Evolutionary conservation across 164 flowering plant genomes (phyloP).

Genomic region (Chimonanthus praecox): DNA sequence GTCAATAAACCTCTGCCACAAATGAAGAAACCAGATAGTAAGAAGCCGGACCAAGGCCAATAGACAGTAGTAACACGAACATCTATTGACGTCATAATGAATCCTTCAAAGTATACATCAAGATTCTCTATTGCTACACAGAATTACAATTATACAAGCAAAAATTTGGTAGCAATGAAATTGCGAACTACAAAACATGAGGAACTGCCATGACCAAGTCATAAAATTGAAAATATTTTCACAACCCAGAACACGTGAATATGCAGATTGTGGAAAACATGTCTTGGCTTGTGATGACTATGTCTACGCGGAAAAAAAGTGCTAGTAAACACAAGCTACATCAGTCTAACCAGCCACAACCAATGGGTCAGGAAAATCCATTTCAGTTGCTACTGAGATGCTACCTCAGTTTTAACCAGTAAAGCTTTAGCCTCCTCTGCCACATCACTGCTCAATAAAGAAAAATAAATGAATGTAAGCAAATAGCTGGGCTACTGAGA

Average conservation of each 20-base stretch:
- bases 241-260: neutral
- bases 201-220: neutral
- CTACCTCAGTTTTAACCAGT: conserved; percentile 22
- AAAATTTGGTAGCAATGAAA: neutral
- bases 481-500: neutral
- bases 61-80: too few relatives aligned
- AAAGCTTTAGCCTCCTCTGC: conserved; percentile 44
- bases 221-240: neutral
- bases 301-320: too few relatives aligned
- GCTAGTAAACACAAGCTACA: neutral
- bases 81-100: too few relatives aligned
- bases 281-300: neutral
- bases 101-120: too few relatives aligned
- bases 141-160: neutral
- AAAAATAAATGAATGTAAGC: neutral
- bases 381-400: conserved; percentile 2
- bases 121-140: neutral
- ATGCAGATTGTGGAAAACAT: neutral
- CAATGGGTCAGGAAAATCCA: neutral
- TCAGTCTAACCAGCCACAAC: neutral
- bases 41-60: too few relatives aligned
- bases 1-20: too few relatives aligned
- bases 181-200: neutral
- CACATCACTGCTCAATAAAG: conserved; percentile 45
- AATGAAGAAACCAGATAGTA: too few relatives aligned